Conservation (phyloP, 495 filamentous ascomycete species). For the Ascobolus immersus region DNA sequence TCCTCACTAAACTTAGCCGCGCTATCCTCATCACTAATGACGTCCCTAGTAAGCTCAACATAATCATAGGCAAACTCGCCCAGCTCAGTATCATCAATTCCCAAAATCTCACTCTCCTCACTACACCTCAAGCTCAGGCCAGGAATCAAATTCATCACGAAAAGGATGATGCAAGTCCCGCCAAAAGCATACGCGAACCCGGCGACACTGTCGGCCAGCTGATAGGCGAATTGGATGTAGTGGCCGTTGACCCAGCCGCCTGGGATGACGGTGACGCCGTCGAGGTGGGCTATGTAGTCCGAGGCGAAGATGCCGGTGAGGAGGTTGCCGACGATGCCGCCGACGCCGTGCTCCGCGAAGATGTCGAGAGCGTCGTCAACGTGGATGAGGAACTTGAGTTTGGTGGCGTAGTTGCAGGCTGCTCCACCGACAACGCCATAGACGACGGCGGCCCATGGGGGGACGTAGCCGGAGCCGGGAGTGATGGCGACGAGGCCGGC, state of each 20-base stretch:
- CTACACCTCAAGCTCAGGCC: constrained; percentile 53
- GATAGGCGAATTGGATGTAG: constrained; percentile 71
- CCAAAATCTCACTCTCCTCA: constrained; percentile 70
- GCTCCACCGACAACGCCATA: constrained; percentile 64
- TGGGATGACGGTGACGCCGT: constrained; percentile 40
- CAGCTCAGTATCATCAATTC: constrained; percentile 87
- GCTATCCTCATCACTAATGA: constrained; percentile 34
- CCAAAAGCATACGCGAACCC: constrained; percentile 71
- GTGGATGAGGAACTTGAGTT: constrained; percentile 70
- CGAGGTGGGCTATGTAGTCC: constrained; percentile 76
- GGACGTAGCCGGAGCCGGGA: constrained; percentile 48
- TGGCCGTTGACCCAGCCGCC: constrained; percentile 82
- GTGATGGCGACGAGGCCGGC: constrained; percentile 85
- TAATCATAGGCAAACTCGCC: constrained; percentile 98
- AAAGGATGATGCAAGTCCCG: constrained; percentile 64
- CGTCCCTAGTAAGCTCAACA: constrained; percentile 72
- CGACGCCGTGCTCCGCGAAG: constrained; percentile 75
- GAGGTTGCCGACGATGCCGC: constrained; percentile 73
- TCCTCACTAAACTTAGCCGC: constrained; percentile 10
- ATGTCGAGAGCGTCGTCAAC: constrained; percentile 87
- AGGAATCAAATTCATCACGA: constrained; percentile 67
- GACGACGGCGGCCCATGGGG: constrained; percentile 73
- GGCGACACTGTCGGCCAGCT: constrained; percentile 64
- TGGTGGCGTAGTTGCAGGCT: constrained; percentile 85
- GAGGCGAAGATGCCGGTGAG: constrained; percentile 79